Evolutionary conservation across 169 alveolate genomes (phyloP).

Genomic region (Plasmodium chabaudi): DNA sequence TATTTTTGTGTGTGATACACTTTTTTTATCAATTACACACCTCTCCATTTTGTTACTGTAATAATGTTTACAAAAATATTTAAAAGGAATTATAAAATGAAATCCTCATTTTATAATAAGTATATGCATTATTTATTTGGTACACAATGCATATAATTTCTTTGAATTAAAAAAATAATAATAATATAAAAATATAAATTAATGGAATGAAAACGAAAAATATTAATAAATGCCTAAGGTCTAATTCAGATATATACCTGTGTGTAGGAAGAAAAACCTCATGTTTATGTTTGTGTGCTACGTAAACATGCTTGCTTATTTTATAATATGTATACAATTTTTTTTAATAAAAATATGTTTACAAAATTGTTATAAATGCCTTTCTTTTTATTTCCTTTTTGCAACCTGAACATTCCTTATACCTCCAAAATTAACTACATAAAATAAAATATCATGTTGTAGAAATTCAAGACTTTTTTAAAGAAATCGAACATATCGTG

Average conservation of each 20-base stretch:
- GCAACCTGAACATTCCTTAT: background rate
- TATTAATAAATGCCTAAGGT: background rate
- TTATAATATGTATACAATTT: background rate
- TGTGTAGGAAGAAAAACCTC: background rate
- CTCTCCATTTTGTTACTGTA: background rate
- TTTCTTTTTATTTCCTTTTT: background rate
- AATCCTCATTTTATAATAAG: background rate
- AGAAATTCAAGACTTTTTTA: conserved; percentile 53
- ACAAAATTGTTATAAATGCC: background rate
- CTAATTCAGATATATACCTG: background rate
- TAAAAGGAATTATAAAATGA: background rate
- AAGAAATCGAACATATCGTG: conserved; percentile 56
- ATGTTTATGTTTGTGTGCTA: background rate
- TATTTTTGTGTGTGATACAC: background rate
- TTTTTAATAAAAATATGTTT: background rate
- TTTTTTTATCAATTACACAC: background rate
- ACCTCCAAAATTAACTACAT: background rate
- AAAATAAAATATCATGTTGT: background rate
- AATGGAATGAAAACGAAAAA: background rate
- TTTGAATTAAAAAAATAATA: background rate
- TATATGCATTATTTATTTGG: no score
- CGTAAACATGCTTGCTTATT: background rate
- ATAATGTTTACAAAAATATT: background rate
- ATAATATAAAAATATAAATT: background rate
- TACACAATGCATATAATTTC: background rate